Evolutionary conservation across 2,329 filamentous ascomycete species (phyloP).

Genomic region (Meredithiella fracta): DNA sequence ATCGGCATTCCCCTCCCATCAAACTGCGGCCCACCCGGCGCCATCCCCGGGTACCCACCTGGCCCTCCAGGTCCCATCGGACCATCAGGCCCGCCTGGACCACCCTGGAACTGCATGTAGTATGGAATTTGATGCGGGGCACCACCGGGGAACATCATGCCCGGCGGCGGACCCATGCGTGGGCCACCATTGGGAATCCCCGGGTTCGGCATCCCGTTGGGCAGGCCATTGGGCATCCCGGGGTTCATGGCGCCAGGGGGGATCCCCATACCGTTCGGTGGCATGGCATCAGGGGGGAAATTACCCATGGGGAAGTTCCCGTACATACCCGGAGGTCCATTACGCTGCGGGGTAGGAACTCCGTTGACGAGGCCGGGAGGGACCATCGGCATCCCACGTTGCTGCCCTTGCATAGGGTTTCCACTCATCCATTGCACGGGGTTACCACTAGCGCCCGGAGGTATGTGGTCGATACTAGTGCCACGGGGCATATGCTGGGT

Average conservation of each 20-base stretch:
- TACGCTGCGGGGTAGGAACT: conserved; percentile 21
- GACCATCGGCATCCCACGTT: conserved; percentile 35
- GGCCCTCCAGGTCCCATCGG: conserved; percentile 4
- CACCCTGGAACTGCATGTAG: conserved; percentile 32
- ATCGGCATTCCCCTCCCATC: conserved; percentile 37
- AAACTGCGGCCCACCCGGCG: conserved; percentile 22
- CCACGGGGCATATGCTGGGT: conserved; percentile 51
- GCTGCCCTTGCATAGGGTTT: conserved; percentile 22
- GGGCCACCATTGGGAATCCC: neutral
- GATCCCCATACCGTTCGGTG: conserved; percentile 20
- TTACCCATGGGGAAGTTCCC: conserved; percentile 29
- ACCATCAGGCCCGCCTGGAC: conserved; percentile 24
- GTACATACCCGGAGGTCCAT: conserved; percentile 41
- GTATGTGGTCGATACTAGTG: conserved; percentile 43
- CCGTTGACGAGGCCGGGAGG: conserved; percentile 40
- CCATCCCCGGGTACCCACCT: conserved; percentile 22
- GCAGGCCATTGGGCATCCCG: conserved; percentile 43
- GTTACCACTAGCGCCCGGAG: conserved; percentile 31
- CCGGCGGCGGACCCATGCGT: conserved; percentile 17
- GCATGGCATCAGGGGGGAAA: conserved; percentile 32
- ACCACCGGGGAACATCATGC: conserved; percentile 16
- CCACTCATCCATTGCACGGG: conserved; percentile 29
- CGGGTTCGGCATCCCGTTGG: conserved; percentile 22
- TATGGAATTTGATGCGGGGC: neutral
- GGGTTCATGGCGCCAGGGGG: conserved; percentile 34